Conservation (phyloP, 192 early-diverging fungal species). For the Rhizophagus clarus region DNA sequence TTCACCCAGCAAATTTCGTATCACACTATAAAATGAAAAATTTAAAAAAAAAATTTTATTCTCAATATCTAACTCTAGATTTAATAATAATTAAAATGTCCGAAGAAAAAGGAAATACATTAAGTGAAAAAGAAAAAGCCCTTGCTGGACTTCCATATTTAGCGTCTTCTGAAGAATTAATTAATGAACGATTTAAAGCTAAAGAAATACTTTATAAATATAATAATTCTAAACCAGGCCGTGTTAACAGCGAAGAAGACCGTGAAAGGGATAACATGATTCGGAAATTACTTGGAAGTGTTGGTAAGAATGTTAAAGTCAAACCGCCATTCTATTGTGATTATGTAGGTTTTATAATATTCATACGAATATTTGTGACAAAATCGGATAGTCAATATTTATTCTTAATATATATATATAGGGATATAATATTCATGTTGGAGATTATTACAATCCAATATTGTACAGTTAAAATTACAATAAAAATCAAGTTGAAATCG, state of each 20-base stretch:
- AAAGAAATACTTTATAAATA: conserved; percentile 6
- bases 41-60: too few relatives aligned
- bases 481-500: conserved; percentile 73
- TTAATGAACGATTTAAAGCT: conserved; percentile 5
- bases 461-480: conserved; percentile 80
- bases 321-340: conserved; percentile 73
- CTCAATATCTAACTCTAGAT: too few relatives aligned
- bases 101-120: background rate
- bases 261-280: background rate
- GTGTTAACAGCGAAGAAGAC: background rate
- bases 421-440: conserved; percentile 72
- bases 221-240: conserved; percentile 13
- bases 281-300: conserved; percentile 43
- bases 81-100: too few relatives aligned
- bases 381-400: conserved; percentile 12
- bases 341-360: conserved; percentile 55
- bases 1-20: too few relatives aligned
- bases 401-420: background rate
- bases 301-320: conserved; percentile 60
- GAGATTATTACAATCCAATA: conserved; percentile 71
- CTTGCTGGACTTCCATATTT: conserved; percentile 17
- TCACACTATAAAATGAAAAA: too few relatives aligned
- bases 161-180: conserved; percentile 10
- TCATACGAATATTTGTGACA: background rate
- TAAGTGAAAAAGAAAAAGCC: conserved; percentile 25